Conservation (phyloP, 805 yeast genomes). For the Cyberlindnera sargentensis region DNA sequence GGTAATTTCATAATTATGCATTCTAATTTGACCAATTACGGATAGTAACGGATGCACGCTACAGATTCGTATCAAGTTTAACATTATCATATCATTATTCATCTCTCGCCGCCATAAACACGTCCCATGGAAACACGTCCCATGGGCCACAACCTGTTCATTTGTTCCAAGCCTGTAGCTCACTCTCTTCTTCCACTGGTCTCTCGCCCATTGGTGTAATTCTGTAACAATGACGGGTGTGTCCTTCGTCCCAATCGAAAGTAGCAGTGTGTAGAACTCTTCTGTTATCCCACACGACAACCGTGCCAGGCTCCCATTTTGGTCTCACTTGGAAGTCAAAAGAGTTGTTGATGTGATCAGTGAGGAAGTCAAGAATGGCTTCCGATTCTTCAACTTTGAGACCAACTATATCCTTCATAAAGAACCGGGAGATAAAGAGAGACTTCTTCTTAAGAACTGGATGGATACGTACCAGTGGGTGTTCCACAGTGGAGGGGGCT, state of each 20-base stretch:
- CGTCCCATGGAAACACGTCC: too few species aligned
- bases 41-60: too few species aligned
- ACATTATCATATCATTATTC: too few species aligned
- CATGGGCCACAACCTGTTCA: neutral
- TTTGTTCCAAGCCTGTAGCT: constrained; percentile 23
- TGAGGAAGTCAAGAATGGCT: constrained; percentile 49
- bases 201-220: constrained; percentile 69
- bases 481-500: constrained; percentile 47
- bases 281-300: constrained; percentile 78
- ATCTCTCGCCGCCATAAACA: too few species aligned
- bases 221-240: constrained; percentile 65
- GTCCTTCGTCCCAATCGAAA: constrained; percentile 63
- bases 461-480: constrained; percentile 66
- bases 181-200: constrained; percentile 47
- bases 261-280: constrained; percentile 62
- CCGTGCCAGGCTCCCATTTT: constrained; percentile 61
- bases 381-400: constrained; percentile 68
- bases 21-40: too few species aligned
- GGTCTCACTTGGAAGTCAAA: constrained; percentile 68
- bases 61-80: too few species aligned
- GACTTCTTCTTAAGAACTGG: constrained; percentile 63
- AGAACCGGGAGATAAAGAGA: constrained; percentile 50
- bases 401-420: constrained; percentile 62
- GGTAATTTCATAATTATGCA: neutral
- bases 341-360: constrained; percentile 42